Conservation (phyloP, 2,329 filamentous ascomycete species). For the Trichoderma sp. region DNA sequence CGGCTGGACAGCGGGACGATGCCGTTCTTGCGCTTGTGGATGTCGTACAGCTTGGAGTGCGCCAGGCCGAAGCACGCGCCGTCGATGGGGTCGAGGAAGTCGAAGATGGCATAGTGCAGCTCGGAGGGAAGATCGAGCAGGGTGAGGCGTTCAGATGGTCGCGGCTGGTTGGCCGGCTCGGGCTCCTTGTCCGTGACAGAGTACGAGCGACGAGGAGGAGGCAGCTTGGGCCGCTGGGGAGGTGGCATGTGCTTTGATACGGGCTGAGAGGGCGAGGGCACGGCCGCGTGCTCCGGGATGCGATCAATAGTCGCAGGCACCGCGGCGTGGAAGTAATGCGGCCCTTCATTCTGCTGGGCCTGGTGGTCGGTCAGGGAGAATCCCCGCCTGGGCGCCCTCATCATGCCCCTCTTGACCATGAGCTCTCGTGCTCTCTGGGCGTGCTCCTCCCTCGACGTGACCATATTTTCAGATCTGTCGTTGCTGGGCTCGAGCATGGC, state of each 20-base stretch:
- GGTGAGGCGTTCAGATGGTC: conserved; percentile 44
- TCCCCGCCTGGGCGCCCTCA: conserved; percentile 43
- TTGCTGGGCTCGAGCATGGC: conserved; percentile 25
- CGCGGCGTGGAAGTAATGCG: conserved; percentile 24
- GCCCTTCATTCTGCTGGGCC: conserved; percentile 30
- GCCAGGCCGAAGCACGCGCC: conserved; percentile 60
- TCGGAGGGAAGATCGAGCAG: conserved; percentile 56
- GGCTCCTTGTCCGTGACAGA: conserved; percentile 61
- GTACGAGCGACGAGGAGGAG: conserved; percentile 54
- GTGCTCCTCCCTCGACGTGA: conserved; percentile 43
- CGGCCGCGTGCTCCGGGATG: conserved; percentile 36
- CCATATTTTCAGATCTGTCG: conserved; percentile 19
- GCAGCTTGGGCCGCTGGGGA: conserved; percentile 36
- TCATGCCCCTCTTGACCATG: conserved; percentile 35
- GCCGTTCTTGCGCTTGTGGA: conserved; percentile 56
- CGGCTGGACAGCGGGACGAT: conserved; percentile 55
- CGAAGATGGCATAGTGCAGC: conserved; percentile 59
- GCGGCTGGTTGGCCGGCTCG: conserved; percentile 48
- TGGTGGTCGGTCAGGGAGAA: conserved; percentile 48
- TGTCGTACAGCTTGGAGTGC: conserved; percentile 55
- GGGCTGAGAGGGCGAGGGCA: conserved; percentile 19
- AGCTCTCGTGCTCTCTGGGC: conserved; percentile 39
- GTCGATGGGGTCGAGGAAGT: conserved; percentile 63
- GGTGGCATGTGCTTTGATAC: conserved; percentile 22
- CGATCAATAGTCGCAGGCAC: conserved; percentile 13